phyloP scores from a whole-genome alignment of 2,329 filamentous ascomycete species.

The Aureobasidium mangrovei region DNA sequence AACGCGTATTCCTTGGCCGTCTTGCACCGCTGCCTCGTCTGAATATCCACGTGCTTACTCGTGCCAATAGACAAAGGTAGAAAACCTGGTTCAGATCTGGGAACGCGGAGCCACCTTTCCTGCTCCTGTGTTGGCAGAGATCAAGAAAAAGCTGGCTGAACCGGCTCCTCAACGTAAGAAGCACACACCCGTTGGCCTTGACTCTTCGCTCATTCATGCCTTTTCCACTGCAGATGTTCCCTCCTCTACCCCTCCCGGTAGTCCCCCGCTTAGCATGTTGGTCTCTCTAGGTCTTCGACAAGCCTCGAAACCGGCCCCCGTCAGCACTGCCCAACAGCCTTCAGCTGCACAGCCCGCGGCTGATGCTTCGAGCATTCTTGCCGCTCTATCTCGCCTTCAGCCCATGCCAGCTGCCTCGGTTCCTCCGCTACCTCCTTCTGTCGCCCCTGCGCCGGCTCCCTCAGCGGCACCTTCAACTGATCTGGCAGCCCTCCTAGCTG shows the following conservation, averaged over 20 bases:
- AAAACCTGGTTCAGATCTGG: slow-evolving; percentile 95
- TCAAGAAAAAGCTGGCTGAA: slow-evolving; percentile 70
- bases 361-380: slow-evolving; percentile 30
- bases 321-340: slow-evolving; percentile 9
- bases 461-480: slow-evolving; percentile 4
- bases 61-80: slow-evolving; percentile 77
- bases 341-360: slow-evolving; percentile 18
- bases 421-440: background rate
- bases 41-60: background rate
- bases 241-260: slow-evolving; percentile 23
- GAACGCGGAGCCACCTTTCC: slow-evolving; percentile 92
- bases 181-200: background rate
- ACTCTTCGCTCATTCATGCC: background rate
- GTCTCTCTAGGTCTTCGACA: slow-evolving; percentile 17
- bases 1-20: too few relatives aligned
- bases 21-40: background rate
- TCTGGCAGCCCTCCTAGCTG: slow-evolving; percentile 15
- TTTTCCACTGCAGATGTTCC: slow-evolving; percentile 17
- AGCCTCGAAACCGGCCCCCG: background rate
- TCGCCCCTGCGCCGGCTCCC: slow-evolving; percentile 7
- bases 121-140: slow-evolving; percentile 63
- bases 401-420: slow-evolving; percentile 13
- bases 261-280: slow-evolving; percentile 23
- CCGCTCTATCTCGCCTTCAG: slow-evolving; percentile 25
- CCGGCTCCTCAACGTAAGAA: slow-evolving; percentile 35